phyloP scores from a whole-genome alignment of 2,329 filamentous ascomycete genomes.

The Colletotrichum sidae region DNA sequence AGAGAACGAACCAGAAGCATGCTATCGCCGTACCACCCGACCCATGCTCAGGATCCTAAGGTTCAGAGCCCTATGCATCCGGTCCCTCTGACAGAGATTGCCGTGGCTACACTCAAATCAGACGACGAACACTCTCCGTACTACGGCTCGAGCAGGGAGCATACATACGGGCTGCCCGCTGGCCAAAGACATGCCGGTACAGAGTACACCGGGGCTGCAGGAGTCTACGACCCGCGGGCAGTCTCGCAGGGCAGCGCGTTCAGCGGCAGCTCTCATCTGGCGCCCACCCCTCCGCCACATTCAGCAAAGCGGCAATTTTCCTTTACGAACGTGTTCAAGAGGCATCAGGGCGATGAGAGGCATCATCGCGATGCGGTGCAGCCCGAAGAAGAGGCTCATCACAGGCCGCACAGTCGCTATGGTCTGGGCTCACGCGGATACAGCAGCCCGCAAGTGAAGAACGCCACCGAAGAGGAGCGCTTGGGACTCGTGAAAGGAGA shows the following conservation, averaged over 20 bases:
- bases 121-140: slow-evolving; percentile 56
- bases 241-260: slow-evolving; percentile 54
- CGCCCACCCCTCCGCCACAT: slow-evolving; percentile 73
- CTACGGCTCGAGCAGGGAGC: slow-evolving; percentile 53
- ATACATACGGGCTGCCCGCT: slow-evolving; percentile 57
- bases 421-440: slow-evolving; percentile 51
- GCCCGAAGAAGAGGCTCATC: slow-evolving; percentile 41
- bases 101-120: slow-evolving; percentile 60
- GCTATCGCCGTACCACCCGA: slow-evolving; percentile 52
- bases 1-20: slow-evolving; percentile 58
- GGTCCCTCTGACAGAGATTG: slow-evolving; percentile 72
- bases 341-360: slow-evolving; percentile 50
- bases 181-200: slow-evolving; percentile 58
- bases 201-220: slow-evolving; percentile 61
- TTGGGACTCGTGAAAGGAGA: slow-evolving; percentile 86
- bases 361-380: slow-evolving; percentile 47
- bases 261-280: slow-evolving; percentile 53
- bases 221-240: slow-evolving; percentile 47
- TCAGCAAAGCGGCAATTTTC: slow-evolving; percentile 84
- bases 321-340: slow-evolving; percentile 86
- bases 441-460: slow-evolving; percentile 56
- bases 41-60: slow-evolving; percentile 53
- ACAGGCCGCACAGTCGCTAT: slow-evolving; percentile 34
- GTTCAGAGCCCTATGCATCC: slow-evolving; percentile 69
- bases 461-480: slow-evolving; percentile 83